Evolutionary conservation across 441 rosid genomes (phyloP).

Genomic region (Croton laevigatus): DNA sequence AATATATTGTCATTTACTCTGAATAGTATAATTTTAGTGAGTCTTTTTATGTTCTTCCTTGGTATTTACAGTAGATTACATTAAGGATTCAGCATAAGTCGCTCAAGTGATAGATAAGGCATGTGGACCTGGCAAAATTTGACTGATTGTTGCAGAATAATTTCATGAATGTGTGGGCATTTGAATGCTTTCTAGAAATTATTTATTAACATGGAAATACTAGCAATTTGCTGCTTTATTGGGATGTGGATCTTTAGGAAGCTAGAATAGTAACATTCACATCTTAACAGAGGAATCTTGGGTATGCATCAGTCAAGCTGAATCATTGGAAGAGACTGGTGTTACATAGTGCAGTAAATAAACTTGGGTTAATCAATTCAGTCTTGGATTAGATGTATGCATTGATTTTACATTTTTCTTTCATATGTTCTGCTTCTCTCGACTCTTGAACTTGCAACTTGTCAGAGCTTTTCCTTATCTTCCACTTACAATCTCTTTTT

Average conservation of each 20-base stretch:
- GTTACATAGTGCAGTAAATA: background rate
- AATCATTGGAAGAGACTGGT: background rate
- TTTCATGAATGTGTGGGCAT: conserved; percentile 1
- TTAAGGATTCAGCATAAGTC: background rate
- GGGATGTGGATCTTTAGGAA: background rate
- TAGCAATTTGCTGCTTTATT: conserved; percentile 2
- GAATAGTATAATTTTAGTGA: background rate
- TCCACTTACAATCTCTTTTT: background rate
- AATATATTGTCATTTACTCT: background rate
- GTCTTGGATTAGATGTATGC: background rate
- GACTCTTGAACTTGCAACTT: background rate
- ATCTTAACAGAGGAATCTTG: background rate
- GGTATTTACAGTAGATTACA: too few relatives aligned
- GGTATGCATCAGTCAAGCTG: background rate
- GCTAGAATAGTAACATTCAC: background rate
- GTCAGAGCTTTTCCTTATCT: background rate
- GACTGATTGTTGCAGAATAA: background rate
- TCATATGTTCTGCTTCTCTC: background rate
- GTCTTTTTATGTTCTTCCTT: background rate
- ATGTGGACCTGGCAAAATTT: background rate
- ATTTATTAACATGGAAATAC: background rate
- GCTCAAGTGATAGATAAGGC: background rate
- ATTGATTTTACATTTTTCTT: background rate
- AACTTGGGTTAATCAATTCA: background rate
- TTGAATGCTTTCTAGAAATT: background rate